phyloP scores from a whole-genome alignment of 2,329 filamentous ascomycete genomes.

The Trichoderma gracile region DNA sequence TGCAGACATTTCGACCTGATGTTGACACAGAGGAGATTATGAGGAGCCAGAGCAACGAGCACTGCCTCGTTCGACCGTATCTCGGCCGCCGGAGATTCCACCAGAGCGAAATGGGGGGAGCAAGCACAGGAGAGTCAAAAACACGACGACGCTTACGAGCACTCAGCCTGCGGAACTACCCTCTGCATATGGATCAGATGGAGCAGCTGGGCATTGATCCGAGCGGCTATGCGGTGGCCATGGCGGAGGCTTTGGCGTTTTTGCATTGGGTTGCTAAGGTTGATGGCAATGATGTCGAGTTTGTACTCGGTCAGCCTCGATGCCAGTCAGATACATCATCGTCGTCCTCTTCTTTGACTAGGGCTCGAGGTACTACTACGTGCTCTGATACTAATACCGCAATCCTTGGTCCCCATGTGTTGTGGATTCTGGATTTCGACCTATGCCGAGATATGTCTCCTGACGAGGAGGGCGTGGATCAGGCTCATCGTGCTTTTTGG shows the following conservation, averaged over 20 bases:
- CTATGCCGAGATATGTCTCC: conserved; percentile 34
- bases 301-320: conserved; percentile 47
- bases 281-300: conserved; percentile 58
- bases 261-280: conserved; percentile 51
- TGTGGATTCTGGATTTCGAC: conserved; percentile 54
- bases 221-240: conserved; percentile 43
- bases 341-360: background rate
- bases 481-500: background rate
- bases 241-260: conserved; percentile 53
- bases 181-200: conserved; percentile 53
- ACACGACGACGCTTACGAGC: conserved; percentile 14
- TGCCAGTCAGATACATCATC: background rate
- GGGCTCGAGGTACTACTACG: background rate
- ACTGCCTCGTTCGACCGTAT: conserved; percentile 53
- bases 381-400: background rate
- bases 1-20: conserved; percentile 28
- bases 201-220: conserved; percentile 42
- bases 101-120: background rate
- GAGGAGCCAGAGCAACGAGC: conserved; percentile 39
- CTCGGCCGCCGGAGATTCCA: conserved; percentile 42
- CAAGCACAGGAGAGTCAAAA: background rate
- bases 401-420: conserved; percentile 37
- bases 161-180: conserved; percentile 52
- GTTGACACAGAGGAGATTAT: conserved; percentile 6
- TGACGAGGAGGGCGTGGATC: background rate